Evolutionary conservation across 169 alveolate species (phyloP).

Genomic region (Babesia bigemina): DNA sequence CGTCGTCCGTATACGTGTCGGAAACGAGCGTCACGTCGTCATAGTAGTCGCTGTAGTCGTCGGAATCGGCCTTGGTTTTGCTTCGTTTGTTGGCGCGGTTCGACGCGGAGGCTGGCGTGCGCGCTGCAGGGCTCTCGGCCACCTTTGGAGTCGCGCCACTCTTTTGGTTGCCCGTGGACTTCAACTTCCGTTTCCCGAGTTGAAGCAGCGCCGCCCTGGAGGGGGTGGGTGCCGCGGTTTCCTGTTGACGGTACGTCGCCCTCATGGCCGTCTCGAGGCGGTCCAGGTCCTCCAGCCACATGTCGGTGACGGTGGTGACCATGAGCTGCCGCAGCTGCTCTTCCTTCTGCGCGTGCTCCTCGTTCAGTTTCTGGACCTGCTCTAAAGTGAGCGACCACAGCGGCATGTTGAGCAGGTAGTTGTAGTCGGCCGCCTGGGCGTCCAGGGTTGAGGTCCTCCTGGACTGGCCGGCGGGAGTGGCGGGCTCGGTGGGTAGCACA

Average conservation of each 20-base stretch:
- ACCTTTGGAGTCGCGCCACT: constrained; percentile 19
- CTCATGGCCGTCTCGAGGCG: constrained; percentile 70
- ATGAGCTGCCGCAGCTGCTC: constrained; percentile 63
- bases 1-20: constrained; percentile 21
- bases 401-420: constrained; percentile 94
- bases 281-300: constrained; percentile 77
- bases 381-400: constrained; percentile 93
- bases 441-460: constrained; percentile 66
- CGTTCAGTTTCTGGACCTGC: constrained; percentile 86
- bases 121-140: constrained; percentile 2
- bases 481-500: constrained; percentile 20
- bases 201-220: constrained; percentile 22
- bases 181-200: constrained; percentile 12
- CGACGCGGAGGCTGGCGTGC: constrained; percentile 1
- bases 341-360: constrained; percentile 68
- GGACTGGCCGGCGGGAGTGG: constrained; percentile 45
- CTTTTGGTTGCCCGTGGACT: neutral
- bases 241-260: constrained; percentile 10
- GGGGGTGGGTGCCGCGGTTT: constrained; percentile 17
- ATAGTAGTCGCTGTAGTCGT: constrained; percentile 3
- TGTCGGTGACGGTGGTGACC: constrained; percentile 70
- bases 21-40: constrained; percentile 15
- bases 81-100: constrained; percentile 6
- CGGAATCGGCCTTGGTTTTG: constrained; percentile 3
- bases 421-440: constrained; percentile 82